A percentile compares a stretch with the other conserved stretches of the same genome.
These are phyloP conservation scores for Cladosporium sp. DNA, from an alignment of 2,329 filamentous ascomycete species.

Conservation along the genomic window DNA sequence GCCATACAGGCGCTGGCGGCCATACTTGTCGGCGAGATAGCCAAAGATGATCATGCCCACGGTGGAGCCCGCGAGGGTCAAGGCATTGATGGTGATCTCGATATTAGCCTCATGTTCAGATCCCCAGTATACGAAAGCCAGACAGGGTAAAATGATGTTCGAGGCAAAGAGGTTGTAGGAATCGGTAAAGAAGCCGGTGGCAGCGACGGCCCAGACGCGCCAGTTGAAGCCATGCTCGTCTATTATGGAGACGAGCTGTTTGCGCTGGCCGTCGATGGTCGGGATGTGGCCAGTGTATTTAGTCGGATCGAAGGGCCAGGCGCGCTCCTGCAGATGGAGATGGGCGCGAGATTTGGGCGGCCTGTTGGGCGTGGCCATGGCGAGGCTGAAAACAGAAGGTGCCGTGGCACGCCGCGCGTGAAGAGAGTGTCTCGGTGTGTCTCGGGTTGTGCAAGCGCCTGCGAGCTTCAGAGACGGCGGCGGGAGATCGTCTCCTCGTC, in stretches of 20 bases:
- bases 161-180: conserved; percentile 42
- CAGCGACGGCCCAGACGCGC: conserved; percentile 41
- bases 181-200: conserved; percentile 43
- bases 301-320: conserved; percentile 15
- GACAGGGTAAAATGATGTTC: conserved; percentile 43
- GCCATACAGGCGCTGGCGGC: conserved; percentile 40
- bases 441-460: neutral
- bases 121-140: conserved; percentile 42
- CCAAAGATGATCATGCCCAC: conserved; percentile 42
- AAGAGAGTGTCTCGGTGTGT: neutral
- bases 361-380: neutral
- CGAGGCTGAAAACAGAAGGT: conserved; percentile 4
- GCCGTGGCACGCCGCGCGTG: neutral
- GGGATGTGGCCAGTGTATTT: conserved; percentile 19
- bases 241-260: conserved; percentile 20
- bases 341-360: conserved; percentile 5
- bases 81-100: conserved; percentile 39
- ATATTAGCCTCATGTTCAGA: conserved; percentile 28
- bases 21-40: conserved; percentile 41
- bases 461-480: conserved; percentile 3
- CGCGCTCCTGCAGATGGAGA: conserved; percentile 15
- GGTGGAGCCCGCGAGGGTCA: conserved; percentile 42
- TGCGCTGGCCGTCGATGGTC: conserved; percentile 16
- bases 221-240: conserved; percentile 27
- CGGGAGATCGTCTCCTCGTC: conserved; percentile 5